Conservation (phyloP, 768 basidiomycete species). For the Leucosporidium creatinivorum region DNA sequence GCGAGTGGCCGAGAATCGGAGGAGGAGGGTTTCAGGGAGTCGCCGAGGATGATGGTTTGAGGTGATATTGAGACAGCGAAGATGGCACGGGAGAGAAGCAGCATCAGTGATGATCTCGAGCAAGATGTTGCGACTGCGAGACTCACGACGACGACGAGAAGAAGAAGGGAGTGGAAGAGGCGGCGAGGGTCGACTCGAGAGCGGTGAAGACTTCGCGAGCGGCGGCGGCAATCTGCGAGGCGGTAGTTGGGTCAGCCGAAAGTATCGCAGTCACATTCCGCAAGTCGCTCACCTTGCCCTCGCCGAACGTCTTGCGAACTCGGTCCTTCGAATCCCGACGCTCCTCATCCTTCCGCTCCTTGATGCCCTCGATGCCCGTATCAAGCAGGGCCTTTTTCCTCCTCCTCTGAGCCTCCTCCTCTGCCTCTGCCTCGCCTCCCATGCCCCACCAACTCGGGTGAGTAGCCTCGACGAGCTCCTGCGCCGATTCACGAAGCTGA, state of each 20-base stretch:
- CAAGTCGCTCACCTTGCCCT: constrained; percentile 24
- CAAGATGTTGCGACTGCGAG: not conserved
- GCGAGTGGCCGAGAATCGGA: not conserved
- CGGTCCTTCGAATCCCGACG: not conserved
- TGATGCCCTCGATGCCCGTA: constrained; percentile 22
- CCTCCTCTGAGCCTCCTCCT: constrained; percentile 16
- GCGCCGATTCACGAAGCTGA: constrained; percentile 17
- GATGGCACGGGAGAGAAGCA: too few relatives aligned
- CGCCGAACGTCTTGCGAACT: constrained; percentile 25
- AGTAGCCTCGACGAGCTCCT: constrained; percentile 15
- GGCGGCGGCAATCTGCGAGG: constrained; percentile 18
- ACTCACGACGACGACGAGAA: constrained; percentile 28
- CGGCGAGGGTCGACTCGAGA: constrained; percentile 29
- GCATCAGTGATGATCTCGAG: too few relatives aligned
- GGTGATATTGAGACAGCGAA: too few relatives aligned
- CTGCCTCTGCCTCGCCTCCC: constrained; percentile 27
- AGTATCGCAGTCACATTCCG: not conserved
- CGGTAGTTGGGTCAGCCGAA: not conserved
- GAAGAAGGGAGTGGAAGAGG: constrained; percentile 27
- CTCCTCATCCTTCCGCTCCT: constrained; percentile 27
- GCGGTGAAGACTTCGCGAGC: constrained; percentile 23
- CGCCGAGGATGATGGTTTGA: too few relatives aligned
- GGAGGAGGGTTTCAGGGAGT: too few relatives aligned
- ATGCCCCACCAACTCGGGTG: constrained; percentile 30
- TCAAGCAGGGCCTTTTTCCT: constrained; percentile 24